Conservation (phyloP, 352 stramenopile species). For the Elongisporangium undulatum region DNA sequence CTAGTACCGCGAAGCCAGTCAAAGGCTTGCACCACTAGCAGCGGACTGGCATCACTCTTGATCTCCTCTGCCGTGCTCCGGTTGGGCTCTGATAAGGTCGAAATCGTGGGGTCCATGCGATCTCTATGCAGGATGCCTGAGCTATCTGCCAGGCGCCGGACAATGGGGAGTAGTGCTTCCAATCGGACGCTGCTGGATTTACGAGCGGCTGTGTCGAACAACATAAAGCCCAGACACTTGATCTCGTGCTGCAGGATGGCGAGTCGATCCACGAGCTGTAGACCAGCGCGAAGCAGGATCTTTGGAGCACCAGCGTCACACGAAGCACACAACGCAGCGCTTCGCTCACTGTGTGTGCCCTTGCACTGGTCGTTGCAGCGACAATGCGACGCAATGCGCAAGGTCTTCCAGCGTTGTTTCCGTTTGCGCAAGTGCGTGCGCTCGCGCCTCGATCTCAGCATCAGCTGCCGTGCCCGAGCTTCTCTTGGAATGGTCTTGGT, state of each 20-base stretch:
- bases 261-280: slow-evolving; percentile 3
- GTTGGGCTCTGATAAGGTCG: slow-evolving; percentile 3
- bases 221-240: neutral
- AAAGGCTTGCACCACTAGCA: slow-evolving; percentile 12
- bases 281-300: slow-evolving; percentile 3
- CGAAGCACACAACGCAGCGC: neutral
- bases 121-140: slow-evolving; percentile 2
- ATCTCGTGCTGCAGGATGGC: slow-evolving; percentile 5
- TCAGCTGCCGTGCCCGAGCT: slow-evolving; percentile 3
- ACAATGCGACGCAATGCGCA: neutral
- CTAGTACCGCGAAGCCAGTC: slow-evolving; percentile 11
- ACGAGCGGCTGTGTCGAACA: slow-evolving; percentile 1
- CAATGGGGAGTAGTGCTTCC: slow-evolving; percentile 1
- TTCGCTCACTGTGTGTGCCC: neutral
- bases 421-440: neutral
- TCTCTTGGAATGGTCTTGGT: slow-evolving; percentile 1
- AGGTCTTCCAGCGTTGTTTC: neutral
- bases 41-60: slow-evolving; percentile 5
- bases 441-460: neutral
- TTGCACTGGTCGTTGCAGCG: neutral
- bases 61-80: slow-evolving; percentile 14
- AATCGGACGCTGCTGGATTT: slow-evolving; percentile 1
- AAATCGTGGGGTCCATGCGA: neutral
- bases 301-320: neutral
- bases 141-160: slow-evolving; percentile 3